Evolutionary conservation across 2,329 filamentous ascomycete genomes (phyloP).

Genomic region (Neobulgaria alba): DNA sequence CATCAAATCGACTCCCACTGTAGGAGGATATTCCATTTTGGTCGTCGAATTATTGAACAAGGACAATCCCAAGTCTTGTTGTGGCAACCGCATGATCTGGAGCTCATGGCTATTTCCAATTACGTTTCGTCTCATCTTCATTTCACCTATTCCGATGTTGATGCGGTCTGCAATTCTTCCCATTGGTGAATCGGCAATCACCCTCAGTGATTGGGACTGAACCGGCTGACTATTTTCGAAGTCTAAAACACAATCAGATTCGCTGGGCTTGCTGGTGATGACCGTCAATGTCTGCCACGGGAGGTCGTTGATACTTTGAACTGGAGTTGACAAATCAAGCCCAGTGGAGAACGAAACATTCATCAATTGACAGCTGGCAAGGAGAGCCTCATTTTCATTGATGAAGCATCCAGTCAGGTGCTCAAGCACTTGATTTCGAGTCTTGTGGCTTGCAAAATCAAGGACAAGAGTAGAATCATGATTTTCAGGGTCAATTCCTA

Average conservation of each 20-base stretch:
- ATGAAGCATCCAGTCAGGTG: background rate
- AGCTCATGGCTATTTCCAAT: slow-evolving; percentile 49
- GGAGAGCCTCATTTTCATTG: background rate
- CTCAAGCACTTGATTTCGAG: background rate
- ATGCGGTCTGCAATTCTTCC: slow-evolving; percentile 73
- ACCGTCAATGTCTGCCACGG: slow-evolving; percentile 59
- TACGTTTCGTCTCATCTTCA: slow-evolving; percentile 42
- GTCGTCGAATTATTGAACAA: no score
- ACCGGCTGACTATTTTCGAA: slow-evolving; percentile 46
- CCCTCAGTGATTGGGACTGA: slow-evolving; percentile 61
- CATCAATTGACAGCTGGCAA: background rate
- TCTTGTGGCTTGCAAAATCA: background rate
- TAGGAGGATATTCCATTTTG: no score
- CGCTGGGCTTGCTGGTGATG: slow-evolving; percentile 43
- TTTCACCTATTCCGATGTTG: slow-evolving; percentile 66
- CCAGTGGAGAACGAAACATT: background rate
- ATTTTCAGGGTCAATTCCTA: no score
- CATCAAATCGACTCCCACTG: no score
- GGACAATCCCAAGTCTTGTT: slow-evolving; percentile 66
- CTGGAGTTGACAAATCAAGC: background rate
- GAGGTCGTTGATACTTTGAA: background rate
- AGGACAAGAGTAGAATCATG: no score
- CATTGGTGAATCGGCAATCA: slow-evolving; percentile 64
- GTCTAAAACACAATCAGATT: slow-evolving; percentile 18
- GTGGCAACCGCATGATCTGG: slow-evolving; percentile 59